phyloP scores from a whole-genome alignment of 2,329 filamentous ascomycete genomes.

The Epichloe hybrida region DNA sequence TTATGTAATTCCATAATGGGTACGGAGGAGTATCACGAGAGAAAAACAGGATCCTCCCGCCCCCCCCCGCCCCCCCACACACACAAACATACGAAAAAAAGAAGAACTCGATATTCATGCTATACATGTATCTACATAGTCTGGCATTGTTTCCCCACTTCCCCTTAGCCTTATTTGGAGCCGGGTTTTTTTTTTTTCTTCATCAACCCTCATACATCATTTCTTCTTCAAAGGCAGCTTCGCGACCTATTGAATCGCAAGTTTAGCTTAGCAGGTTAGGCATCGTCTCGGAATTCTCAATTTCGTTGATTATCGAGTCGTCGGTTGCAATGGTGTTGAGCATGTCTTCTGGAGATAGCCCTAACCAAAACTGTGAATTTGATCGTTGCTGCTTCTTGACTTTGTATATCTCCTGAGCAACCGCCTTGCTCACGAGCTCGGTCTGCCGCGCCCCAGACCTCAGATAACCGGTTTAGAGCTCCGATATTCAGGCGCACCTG shows the following conservation, averaged over 20 bases:
- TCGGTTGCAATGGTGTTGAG: constrained; percentile 41
- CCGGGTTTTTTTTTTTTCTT: too few relatives aligned
- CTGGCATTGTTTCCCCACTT: too few relatives aligned
- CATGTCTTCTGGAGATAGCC: constrained; percentile 40
- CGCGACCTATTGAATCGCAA: background rate
- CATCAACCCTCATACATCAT: too few relatives aligned
- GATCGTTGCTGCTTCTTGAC: constrained; percentile 42
- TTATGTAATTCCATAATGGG: too few relatives aligned
- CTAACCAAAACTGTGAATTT: constrained; percentile 40
- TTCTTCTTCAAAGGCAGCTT: background rate
- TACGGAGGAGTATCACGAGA: too few relatives aligned
- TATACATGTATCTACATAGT: too few relatives aligned
- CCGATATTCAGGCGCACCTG: constrained; percentile 68
- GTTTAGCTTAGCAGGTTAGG: constrained; percentile 9
- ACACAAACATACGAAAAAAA: too few relatives aligned
- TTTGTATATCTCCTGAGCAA: constrained; percentile 61
- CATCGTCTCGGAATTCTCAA: constrained; percentile 25
- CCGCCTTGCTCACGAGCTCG: constrained; percentile 58
- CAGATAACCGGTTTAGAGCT: constrained; percentile 53
- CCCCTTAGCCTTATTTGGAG: too few relatives aligned
- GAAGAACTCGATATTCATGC: too few relatives aligned
- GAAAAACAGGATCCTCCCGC: too few relatives aligned
- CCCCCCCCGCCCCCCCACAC: too few relatives aligned
- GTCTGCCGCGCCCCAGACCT: constrained; percentile 59
- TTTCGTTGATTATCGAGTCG: constrained; percentile 45